A percentile compares a stretch with the other conserved stretches of the same genome.
Conservation (phyloP, 352 stramenopile genomes). For the Globisporangium recalcitrans region DNA sequence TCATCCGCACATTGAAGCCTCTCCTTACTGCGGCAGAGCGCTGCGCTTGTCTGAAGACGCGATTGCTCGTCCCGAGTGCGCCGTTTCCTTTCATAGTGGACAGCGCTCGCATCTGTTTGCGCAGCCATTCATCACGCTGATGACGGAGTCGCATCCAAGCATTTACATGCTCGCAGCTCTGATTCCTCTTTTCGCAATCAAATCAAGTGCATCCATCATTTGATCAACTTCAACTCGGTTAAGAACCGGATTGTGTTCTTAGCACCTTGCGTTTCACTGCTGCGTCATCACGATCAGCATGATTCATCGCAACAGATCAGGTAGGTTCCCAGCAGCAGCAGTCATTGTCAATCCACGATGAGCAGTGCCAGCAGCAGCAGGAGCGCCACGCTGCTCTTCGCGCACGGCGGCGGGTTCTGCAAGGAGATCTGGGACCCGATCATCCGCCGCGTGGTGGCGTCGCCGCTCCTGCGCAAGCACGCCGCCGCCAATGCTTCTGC, state of each 20-base stretch:
- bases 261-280: neutral
- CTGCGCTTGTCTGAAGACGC: slow-evolving; percentile 24
- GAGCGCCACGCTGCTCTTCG: slow-evolving; percentile 35
- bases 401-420: slow-evolving; percentile 42
- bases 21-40: slow-evolving; percentile 25
- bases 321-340: neutral
- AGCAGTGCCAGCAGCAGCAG: neutral
- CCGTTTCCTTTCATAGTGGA: slow-evolving; percentile 28
- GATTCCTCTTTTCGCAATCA: slow-evolving; percentile 7
- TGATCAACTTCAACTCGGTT: neutral
- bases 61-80: slow-evolving; percentile 25
- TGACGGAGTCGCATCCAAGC: slow-evolving; percentile 16
- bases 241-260: neutral
- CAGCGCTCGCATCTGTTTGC: slow-evolving; percentile 25
- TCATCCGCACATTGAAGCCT: slow-evolving; percentile 22
- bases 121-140: slow-evolving; percentile 4
- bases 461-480: slow-evolving; percentile 12
- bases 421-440: slow-evolving; percentile 46
- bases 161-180: slow-evolving; percentile 24
- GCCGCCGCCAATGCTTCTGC: neutral
- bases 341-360: neutral
- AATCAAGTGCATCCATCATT: neutral
- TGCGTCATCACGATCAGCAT: too few species aligned
- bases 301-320: too few species aligned
- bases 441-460: slow-evolving; percentile 27